Percentiles rank a stretch among this genome's conserved stretches.
phyloP scores from a whole-genome alignment of 2,329 filamentous ascomycete genomes.

The Xylaria sp. region DNA sequence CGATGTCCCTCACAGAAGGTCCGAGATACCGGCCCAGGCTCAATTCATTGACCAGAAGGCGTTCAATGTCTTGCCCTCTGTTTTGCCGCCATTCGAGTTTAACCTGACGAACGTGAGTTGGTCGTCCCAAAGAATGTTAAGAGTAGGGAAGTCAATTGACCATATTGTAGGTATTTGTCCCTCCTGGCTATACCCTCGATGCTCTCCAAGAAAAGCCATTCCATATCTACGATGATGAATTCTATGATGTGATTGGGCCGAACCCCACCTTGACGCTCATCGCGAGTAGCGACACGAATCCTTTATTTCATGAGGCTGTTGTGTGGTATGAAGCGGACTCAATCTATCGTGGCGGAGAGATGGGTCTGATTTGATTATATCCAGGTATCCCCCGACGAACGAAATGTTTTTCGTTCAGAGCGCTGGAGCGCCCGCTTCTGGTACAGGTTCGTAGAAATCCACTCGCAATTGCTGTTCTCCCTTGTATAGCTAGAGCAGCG shows the following conservation, averaged over 20 bases:
- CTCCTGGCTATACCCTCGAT: constrained; percentile 56
- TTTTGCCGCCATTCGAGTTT: constrained; percentile 52
- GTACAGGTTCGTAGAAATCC: constrained; percentile 51
- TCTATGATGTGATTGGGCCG: constrained; percentile 61
- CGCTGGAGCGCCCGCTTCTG: constrained; percentile 58
- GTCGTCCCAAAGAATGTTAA: not conserved
- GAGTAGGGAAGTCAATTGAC: constrained; percentile 29
- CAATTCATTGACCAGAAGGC: constrained; percentile 57
- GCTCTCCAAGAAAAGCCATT: constrained; percentile 55
- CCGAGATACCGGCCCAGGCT: constrained; percentile 51
- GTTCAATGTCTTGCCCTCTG: constrained; percentile 56
- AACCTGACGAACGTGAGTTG: constrained; percentile 53
- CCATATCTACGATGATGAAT: constrained; percentile 63
- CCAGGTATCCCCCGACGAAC: constrained; percentile 57
- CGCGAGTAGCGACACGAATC: constrained; percentile 57
- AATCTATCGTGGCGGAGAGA: not conserved
- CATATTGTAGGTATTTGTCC: constrained; percentile 53
- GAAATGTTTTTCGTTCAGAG: constrained; percentile 67
- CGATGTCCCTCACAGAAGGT: constrained; percentile 26
- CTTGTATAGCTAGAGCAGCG: not conserved
- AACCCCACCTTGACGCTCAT: constrained; percentile 63
- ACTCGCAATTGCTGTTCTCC: too few relatives aligned
- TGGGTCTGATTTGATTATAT: constrained; percentile 14
- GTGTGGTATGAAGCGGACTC: constrained; percentile 56
- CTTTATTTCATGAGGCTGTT: constrained; percentile 67